These are phyloP conservation scores for Candida bentonensis DNA, from an alignment of 805 yeast species.

Conservation along the genomic window DNA sequence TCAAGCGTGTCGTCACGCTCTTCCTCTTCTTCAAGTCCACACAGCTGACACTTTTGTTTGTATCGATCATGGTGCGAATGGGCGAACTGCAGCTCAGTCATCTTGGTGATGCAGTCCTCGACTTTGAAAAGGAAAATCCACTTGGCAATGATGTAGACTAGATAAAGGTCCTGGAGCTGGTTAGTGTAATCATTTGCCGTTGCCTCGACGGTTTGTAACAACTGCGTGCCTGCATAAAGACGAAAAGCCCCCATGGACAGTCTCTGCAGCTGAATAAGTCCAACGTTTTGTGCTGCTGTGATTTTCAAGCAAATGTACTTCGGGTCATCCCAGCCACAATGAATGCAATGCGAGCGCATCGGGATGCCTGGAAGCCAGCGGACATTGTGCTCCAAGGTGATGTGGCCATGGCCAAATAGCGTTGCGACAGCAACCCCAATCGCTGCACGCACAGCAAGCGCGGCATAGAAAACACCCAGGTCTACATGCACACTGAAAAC, in stretches of 20 bases:
- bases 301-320: background rate
- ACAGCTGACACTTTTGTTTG: background rate
- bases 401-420: background rate
- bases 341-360: background rate
- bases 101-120: background rate
- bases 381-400: background rate
- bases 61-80: background rate
- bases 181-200: too few species aligned
- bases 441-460: too few species aligned
- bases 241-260: too few species aligned
- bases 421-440: too few species aligned
- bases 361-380: background rate
- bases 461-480: too few species aligned
- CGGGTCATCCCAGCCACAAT: background rate
- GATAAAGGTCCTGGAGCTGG: too few species aligned
- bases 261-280: too few species aligned
- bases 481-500: too few species aligned
- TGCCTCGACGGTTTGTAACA: too few species aligned
- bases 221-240: too few species aligned
- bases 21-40: background rate
- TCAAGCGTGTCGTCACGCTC: background rate
- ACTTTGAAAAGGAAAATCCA: background rate
- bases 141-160: background rate
- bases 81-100: background rate
- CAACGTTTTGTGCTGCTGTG: background rate